Conservation (phyloP, 257 asterid genomes). For the Asclepias syriaca region DNA sequence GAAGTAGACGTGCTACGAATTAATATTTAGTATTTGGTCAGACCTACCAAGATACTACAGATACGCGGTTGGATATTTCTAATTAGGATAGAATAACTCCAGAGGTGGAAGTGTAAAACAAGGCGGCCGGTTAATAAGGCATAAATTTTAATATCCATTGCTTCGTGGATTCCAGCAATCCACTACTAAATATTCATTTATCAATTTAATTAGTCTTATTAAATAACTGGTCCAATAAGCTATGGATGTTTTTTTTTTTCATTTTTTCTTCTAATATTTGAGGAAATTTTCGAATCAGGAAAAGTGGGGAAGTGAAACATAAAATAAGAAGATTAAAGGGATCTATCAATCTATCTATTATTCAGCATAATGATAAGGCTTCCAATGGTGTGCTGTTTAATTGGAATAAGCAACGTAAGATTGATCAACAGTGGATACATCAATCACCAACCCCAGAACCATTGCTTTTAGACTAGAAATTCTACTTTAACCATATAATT, state of each 20-base stretch:
- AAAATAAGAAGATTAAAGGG: neutral
- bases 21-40: neutral
- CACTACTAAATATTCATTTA: neutral
- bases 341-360: neutral
- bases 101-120: neutral
- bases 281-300: neutral
- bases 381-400: neutral
- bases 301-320: too few relatives aligned
- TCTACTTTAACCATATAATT: neutral
- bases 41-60: neutral
- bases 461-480: neutral
- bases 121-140: neutral
- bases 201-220: too few relatives aligned
- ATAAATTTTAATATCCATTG: neutral
- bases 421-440: neutral
- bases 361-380: neutral
- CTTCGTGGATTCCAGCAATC: slow-evolving; percentile 3
- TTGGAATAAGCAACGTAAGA: slow-evolving; percentile 2
- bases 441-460: neutral
- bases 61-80: neutral
- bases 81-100: neutral
- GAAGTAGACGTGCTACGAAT: neutral
- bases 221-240: too few relatives aligned
- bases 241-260: too few relatives aligned
- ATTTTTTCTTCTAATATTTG: too few relatives aligned